Base-by-base conservation (phyloP, 1,284 basidiomycete species). In the Cutaneotrichosporon arboriforme region DNA sequence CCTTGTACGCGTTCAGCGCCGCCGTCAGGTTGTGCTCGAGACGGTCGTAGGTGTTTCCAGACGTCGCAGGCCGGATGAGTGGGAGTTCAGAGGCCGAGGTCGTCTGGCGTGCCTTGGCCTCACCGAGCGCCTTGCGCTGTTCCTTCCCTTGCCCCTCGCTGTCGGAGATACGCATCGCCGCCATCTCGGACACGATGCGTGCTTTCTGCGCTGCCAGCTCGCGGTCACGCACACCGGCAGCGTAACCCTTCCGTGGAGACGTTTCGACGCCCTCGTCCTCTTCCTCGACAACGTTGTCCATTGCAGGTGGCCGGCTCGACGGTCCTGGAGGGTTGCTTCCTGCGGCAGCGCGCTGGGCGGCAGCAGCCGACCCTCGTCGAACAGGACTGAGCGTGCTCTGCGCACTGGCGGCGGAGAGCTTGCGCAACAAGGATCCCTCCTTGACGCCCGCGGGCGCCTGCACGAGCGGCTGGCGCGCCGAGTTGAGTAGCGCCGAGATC, bases 101-200 rank as follows among this genome's bases (percentile, higher is more conserved):
- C 17, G n/a, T 7, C 33, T 45, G 43, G 3, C 9, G 20, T 4
- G 13, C 14, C 17, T 17, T 14, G 21, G 48, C 26, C 47, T 57
- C 51, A 9, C 51, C 41, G 3, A 57, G 42, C 1, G 49, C 46
- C 17, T 46, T 46, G 14, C 40, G 44, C n/a, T 47, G 52, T 36
- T 47, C 51, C 44, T 42, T 52, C 26, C 43, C 43, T 45, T 45
- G 18, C 42, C 35, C 38, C 38, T 52, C 49, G 20, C 18, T 17
- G 9, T 56, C 54, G 4, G 46, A 33, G n/a, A 60, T 31, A 35
- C 59, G 63, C 55, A 62, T 57, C 9, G 51, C 61, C 5, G 83
- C 86, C 88, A 91, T 91, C 77, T 91, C 87, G 36, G 87, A 87
- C 1, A 91, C 88, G 56, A 92, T 91, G 49, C 89, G 79, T 35